These are phyloP conservation scores for Thielaviopsis ethacetica DNA, from an alignment of 2,329 filamentous ascomycete genomes.

Conservation along the genomic window DNA sequence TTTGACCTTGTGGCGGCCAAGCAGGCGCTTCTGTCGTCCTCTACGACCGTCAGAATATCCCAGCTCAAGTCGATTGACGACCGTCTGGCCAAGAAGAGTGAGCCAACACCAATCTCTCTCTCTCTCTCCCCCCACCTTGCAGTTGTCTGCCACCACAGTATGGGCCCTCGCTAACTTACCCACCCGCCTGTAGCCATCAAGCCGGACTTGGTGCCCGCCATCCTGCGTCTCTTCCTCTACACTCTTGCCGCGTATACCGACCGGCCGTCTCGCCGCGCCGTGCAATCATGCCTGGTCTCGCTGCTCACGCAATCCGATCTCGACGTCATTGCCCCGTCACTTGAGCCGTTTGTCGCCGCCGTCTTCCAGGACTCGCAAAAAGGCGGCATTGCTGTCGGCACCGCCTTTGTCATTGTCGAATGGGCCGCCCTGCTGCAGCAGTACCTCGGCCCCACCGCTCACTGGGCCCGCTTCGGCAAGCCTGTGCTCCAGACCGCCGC, in stretches of 20 bases:
- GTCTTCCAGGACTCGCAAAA: slow-evolving; percentile 62
- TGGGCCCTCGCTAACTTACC: not conserved
- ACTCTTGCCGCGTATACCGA: slow-evolving; percentile 83
- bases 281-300: slow-evolving; percentile 64
- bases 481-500: slow-evolving; percentile 55
- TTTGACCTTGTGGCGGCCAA: slow-evolving; percentile 35
- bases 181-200: slow-evolving; percentile 25
- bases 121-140: too few species aligned
- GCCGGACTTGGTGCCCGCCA: slow-evolving; percentile 29
- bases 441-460: slow-evolving; percentile 41
- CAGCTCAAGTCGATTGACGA: slow-evolving; percentile 41
- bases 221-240: slow-evolving; percentile 64
- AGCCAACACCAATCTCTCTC: slow-evolving; percentile 16
- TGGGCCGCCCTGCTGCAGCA: slow-evolving; percentile 76
- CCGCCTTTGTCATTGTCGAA: slow-evolving; percentile 76
- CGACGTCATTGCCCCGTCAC: slow-evolving; percentile 31
- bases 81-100: slow-evolving; percentile 38
- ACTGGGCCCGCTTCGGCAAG: slow-evolving; percentile 48
- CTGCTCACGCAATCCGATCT: slow-evolving; percentile 39
- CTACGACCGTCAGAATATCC: slow-evolving; percentile 37
- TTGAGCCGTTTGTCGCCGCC: slow-evolving; percentile 48
- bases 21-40: slow-evolving; percentile 42
- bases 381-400: slow-evolving; percentile 57
- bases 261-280: slow-evolving; percentile 65
- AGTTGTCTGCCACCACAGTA: not conserved